Conservation (phyloP, 208 protist genomes). For the Naegleria gruberi region DNA sequence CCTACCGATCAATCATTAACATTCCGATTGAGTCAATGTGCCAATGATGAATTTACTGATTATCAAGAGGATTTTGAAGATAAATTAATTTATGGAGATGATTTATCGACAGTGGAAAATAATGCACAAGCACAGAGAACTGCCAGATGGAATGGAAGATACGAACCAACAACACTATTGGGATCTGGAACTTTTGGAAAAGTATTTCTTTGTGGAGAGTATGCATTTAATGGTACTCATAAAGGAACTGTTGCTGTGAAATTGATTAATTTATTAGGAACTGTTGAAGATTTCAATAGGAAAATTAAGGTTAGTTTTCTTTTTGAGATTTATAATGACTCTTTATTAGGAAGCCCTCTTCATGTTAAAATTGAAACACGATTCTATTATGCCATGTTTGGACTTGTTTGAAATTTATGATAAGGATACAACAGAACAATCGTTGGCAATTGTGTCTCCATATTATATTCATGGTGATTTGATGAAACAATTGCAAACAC, state of each 20-base stretch:
- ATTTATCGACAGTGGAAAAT: neutral
- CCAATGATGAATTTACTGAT: neutral
- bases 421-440: too few species aligned
- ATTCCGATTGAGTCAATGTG: neutral
- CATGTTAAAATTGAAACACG: neutral
- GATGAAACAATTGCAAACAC: too few species aligned
- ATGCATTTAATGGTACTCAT: neutral
- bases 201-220: neutral
- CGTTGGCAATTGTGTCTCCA: too few species aligned
- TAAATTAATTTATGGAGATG: neutral
- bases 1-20: neutral
- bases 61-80: neutral
- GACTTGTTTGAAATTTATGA: neutral
- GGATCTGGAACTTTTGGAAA: neutral
- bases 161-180: neutral
- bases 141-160: neutral
- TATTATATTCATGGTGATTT: too few species aligned
- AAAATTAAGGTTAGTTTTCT: neutral
- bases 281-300: neutral
- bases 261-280: neutral
- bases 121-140: neutral
- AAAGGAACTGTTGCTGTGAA: neutral
- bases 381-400: neutral
- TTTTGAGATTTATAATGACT: too few species aligned
- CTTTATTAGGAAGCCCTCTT: neutral